phyloP scores from a whole-genome alignment of 139 green algal genomes.

The Astrephomene gubernaculifera region DNA sequence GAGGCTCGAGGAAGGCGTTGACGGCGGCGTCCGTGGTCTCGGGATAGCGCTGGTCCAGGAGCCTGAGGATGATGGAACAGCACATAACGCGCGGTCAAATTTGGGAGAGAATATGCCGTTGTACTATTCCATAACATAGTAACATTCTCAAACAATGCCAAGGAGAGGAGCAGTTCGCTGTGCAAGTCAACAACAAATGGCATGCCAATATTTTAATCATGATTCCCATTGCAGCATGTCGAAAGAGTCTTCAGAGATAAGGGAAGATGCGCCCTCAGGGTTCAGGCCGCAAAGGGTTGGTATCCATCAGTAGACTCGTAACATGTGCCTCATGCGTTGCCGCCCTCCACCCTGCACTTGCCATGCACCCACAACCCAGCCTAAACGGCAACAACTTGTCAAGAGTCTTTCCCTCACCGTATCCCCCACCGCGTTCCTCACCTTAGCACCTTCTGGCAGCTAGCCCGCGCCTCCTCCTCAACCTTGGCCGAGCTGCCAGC shows the following conservation, averaged over 20 bases:
- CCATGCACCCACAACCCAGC: too few species aligned
- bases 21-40: constrained; percentile 58
- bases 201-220: not conserved
- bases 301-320: constrained; percentile 34
- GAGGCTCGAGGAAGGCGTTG: constrained; percentile 54
- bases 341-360: too few species aligned
- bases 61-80: not conserved
- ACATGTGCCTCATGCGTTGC: too few species aligned
- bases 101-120: too few species aligned
- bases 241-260: constrained; percentile 46
- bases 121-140: too few species aligned
- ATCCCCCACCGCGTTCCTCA: too few species aligned
- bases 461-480: not conserved
- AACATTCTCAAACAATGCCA: too few species aligned
- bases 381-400: too few species aligned
- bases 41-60: constrained; percentile 67
- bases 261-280: constrained; percentile 37
- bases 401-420: too few species aligned
- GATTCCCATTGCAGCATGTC: too few species aligned
- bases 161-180: too few species aligned
- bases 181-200: not conserved
- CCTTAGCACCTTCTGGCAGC: constrained; percentile 25
- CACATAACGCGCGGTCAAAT: too few species aligned
- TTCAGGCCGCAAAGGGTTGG: constrained; percentile 20
- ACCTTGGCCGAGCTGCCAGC: constrained; percentile 15